Evolutionary conservation across 768 basidiomycete species (phyloP), one percentile per base, ranked within the genome.

Genomic region (Clavulina sp.): DNA sequence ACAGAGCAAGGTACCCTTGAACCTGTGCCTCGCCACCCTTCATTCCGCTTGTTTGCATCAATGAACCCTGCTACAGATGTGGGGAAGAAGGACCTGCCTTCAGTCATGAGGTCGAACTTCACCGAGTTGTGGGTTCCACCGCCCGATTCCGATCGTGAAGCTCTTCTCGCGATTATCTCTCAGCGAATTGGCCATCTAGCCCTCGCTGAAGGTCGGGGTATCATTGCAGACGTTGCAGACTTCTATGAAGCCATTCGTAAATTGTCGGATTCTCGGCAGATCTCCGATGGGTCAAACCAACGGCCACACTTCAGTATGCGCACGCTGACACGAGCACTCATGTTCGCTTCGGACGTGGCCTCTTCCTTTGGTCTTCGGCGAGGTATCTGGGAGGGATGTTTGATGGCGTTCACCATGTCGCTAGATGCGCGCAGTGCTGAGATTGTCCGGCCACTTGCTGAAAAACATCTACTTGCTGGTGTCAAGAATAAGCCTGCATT

Each of bases 41-140:
- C 93, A 59, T 99, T 99, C 69, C 84, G 93, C 19, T 72, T 97
- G 3, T 97, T 97, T 60, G 91, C 91, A 3, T 99, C 95, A 63
- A 99, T 99, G 95, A 99, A 99, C 61, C 95, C 95, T 3, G 95
- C 95, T 0, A 99, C 92, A 3, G 95, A 99, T 59, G 84, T 96
- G 13, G 95, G 95, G 31, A 99, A 97, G 70, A 95, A 91, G 60
- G 93, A 97, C 60, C 78, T 99, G 0, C 87, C 89, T 18, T 81
- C 85, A 3, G 82, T 81, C 59, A 84, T 97, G 47, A 80, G 92
- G 32, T 76, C 82, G 6, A 78, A 84, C 29, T 97, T 99, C 68
- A 95, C 91, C 1, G 95, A 97, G 63, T 77, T 97, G 50, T 89
- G 91, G 61, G 92, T 96, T 0, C 78, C 84, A n/a, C 75, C 92